A percentile compares a stretch with the other conserved stretches of the same genome.
These are phyloP conservation scores for Pseudomonodictys pantanalensis DNA, from an alignment of 495 filamentous ascomycete genomes.

Conservation along the genomic window DNA sequence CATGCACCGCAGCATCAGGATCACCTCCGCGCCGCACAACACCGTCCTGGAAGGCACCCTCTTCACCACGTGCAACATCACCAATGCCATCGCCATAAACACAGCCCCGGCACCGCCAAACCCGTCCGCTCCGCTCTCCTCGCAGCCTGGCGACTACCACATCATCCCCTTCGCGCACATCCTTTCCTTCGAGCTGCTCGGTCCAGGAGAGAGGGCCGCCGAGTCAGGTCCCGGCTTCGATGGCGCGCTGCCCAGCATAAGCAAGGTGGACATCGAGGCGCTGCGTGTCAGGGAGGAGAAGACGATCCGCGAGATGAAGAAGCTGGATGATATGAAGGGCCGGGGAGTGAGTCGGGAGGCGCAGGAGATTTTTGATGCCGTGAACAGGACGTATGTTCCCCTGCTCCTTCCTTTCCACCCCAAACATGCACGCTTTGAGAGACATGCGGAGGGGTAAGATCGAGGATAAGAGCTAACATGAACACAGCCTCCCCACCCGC, in stretches of 20 bases:
- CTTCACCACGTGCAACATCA: slow-evolving; percentile 65
- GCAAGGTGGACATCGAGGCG: slow-evolving; percentile 50
- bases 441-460: no score
- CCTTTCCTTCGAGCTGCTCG: slow-evolving; percentile 56
- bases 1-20: slow-evolving; percentile 62
- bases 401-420: slow-evolving; percentile 3
- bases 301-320: slow-evolving; percentile 53
- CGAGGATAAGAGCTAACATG: not conserved
- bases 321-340: slow-evolving; percentile 54
- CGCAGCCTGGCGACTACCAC: slow-evolving; percentile 57
- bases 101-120: slow-evolving; percentile 42
- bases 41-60: slow-evolving; percentile 60
- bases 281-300: slow-evolving; percentile 55
- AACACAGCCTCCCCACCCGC: slow-evolving; percentile 51
- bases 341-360: slow-evolving; percentile 63
- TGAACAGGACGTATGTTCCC: slow-evolving; percentile 53
- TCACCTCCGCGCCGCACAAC: slow-evolving; percentile 55
- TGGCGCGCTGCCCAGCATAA: slow-evolving; percentile 37
- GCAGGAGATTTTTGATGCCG: slow-evolving; percentile 67
- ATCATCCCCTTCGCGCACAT: slow-evolving; percentile 64
- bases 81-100: slow-evolving; percentile 63
- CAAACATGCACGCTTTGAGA: no score
- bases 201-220: slow-evolving; percentile 27
- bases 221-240: slow-evolving; percentile 30
- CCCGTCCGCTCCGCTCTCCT: slow-evolving; percentile 43